A percentile compares a stretch with the other conserved stretches of the same genome.
phyloP scores from a whole-genome alignment of 306 rosid genomes.

The Elaeagnus macrophylla region DNA sequence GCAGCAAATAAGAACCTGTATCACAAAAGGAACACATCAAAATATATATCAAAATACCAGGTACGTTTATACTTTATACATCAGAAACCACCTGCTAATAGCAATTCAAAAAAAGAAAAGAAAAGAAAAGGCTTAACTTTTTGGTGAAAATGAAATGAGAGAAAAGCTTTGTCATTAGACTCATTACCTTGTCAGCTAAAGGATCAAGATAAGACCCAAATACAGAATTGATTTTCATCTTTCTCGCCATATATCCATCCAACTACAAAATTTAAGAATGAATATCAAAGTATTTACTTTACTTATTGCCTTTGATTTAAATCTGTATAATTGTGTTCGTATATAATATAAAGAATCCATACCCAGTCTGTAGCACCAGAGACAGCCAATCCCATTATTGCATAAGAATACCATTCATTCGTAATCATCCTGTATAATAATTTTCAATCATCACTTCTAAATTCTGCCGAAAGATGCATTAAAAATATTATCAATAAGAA shows the following conservation, averaged over 20 bases:
- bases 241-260: slow-evolving; percentile 83
- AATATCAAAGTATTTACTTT: not conserved
- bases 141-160: no score
- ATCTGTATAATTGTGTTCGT: no score
- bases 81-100: not conserved
- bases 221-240: slow-evolving; percentile 82
- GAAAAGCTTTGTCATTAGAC: slow-evolving; percentile 2
- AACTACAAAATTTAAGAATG: slow-evolving; percentile 36
- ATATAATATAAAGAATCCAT: slow-evolving; percentile 5
- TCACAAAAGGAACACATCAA: not conserved
- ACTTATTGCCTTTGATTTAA: no score
- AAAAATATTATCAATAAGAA: no score
- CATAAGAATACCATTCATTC: slow-evolving; percentile 58
- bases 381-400: slow-evolving; percentile 67
- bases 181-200: slow-evolving; percentile 92
- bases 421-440: slow-evolving; percentile 56
- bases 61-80: not conserved
- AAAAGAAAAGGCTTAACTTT: no score
- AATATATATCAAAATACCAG: not conserved
- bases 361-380: slow-evolving; percentile 93
- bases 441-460: slow-evolving; percentile 8
- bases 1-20: slow-evolving; percentile 77
- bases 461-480: not conserved
- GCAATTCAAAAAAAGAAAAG: not conserved
- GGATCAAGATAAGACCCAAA: slow-evolving; percentile 98